A percentile compares a stretch with the other conserved stretches of the same genome.
These are phyloP conservation scores for Plasmodium cynomolgi DNA, from an alignment of 169 alveolate species.

Conservation along the genomic window DNA sequence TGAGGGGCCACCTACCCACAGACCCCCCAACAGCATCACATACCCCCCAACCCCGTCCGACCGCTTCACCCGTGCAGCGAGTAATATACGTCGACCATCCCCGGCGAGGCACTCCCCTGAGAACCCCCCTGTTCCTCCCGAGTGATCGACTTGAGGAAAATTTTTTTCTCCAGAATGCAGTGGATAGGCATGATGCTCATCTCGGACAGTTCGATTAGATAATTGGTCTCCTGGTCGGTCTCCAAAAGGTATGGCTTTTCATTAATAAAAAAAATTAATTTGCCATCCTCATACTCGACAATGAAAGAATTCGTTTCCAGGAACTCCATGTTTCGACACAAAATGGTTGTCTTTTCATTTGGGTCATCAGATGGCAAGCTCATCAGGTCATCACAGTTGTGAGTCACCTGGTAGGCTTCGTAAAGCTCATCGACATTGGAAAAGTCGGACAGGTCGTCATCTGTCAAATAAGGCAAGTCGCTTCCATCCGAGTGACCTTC, in stretches of 20 bases:
- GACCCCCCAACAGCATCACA: not conserved
- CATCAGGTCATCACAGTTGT: constrained; percentile 8
- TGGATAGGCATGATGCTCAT: constrained; percentile 27
- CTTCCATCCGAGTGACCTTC: not conserved
- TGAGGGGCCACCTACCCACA: no score
- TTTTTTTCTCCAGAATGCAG: constrained; percentile 23
- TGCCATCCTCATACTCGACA: constrained; percentile 43
- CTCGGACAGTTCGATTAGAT: constrained; percentile 37
- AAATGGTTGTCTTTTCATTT: not conserved
- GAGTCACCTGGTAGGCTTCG: constrained; percentile 9
- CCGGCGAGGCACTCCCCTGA: not conserved
- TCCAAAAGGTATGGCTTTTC: constrained; percentile 46
- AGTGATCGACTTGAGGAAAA: constrained; percentile 27
- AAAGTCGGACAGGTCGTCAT: constrained; percentile 6
- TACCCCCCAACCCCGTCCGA: not conserved
- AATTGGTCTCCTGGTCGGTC: constrained; percentile 32
- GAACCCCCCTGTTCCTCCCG: constrained; percentile 8
- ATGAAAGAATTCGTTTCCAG: constrained; percentile 49
- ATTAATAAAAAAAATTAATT: constrained; percentile 25
- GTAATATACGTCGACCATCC: constrained; percentile 1
- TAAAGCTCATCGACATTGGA: constrained; percentile 19
- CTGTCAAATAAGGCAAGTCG: not conserved
- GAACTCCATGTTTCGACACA: constrained; percentile 3
- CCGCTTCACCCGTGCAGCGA: constrained; percentile 19
- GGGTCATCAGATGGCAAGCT: constrained; percentile 13